Conservation (phyloP, 768 basidiomycete genomes). For the Leucosporidium scottii region DNA sequence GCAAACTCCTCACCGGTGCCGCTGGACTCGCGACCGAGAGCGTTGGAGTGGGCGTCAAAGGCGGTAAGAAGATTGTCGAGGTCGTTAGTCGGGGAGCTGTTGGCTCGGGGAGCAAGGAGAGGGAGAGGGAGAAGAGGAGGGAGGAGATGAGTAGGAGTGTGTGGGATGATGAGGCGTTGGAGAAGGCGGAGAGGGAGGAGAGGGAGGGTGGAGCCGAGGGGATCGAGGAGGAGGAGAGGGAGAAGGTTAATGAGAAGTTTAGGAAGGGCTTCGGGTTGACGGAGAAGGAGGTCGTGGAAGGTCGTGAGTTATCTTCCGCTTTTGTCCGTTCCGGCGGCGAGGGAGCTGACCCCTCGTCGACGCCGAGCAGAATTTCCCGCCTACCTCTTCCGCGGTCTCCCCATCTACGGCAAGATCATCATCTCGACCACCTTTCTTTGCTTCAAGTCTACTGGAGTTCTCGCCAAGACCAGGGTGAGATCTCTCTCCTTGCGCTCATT, state of each 20-base stretch:
- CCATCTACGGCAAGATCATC: constrained; percentile 77
- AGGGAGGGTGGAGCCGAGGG: background rate
- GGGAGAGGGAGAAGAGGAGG: constrained; percentile 11
- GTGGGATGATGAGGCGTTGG: background rate
- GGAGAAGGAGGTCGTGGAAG: constrained; percentile 76
- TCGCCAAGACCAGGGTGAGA: constrained; percentile 71
- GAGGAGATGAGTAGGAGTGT: constrained; percentile 14
- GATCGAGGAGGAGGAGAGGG: constrained; percentile 52
- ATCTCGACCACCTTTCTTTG: constrained; percentile 89
- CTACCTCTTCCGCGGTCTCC: constrained; percentile 81
- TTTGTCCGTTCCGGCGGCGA: background rate
- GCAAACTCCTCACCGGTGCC: too few relatives aligned
- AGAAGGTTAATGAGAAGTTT: constrained; percentile 55
- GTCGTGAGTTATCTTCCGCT: constrained; percentile 57
- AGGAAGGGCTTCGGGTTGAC: constrained; percentile 73
- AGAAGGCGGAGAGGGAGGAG: background rate
- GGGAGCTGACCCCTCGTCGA: background rate
- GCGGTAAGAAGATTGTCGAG: constrained; percentile 10
- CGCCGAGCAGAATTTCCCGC: constrained; percentile 73
- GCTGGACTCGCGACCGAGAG: background rate
- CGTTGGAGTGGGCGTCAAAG: constrained; percentile 9
- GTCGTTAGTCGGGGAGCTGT: constrained; percentile 1
- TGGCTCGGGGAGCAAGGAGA: background rate
- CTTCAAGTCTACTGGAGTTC: constrained; percentile 81
- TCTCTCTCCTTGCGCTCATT: constrained; percentile 4